Evolutionary conservation across 225 moss, liverwort and hornwort species (phyloP).

Genomic region (Bryum argenteum): DNA sequence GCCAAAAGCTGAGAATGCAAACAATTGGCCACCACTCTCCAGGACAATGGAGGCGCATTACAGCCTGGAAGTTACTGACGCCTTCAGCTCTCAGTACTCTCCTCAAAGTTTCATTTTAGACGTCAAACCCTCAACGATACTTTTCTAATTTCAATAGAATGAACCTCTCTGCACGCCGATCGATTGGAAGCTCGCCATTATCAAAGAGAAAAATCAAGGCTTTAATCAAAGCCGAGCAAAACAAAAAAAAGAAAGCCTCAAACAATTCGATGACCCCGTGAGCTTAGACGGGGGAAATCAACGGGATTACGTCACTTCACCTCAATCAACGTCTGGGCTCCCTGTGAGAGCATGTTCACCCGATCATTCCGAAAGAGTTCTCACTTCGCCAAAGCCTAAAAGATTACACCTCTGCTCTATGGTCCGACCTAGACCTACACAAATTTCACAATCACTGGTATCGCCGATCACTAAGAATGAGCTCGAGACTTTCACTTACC

Average conservation of each 20-base stretch:
- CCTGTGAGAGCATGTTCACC: too few species aligned
- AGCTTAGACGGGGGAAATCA: too few species aligned
- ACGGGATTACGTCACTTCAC: too few species aligned
- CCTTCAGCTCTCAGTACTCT: background rate
- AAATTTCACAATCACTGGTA: too few species aligned
- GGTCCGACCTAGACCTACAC: background rate
- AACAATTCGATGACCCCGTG: too few species aligned
- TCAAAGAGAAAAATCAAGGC: background rate
- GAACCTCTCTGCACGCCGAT: background rate
- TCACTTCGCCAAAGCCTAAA: background rate
- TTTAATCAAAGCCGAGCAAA: too few species aligned
- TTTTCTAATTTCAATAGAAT: background rate
- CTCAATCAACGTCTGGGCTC: too few species aligned
- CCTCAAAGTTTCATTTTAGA: background rate
- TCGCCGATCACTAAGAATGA: too few species aligned
- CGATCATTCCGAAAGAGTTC: background rate
- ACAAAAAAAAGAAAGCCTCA: too few species aligned
- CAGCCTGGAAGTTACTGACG: background rate
- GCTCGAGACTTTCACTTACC: too few species aligned
- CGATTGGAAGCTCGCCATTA: background rate
- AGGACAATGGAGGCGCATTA: constrained; percentile 25
- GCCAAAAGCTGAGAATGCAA: constrained; percentile 29
- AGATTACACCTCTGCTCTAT: background rate
- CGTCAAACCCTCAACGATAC: background rate
- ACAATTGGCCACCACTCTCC: constrained; percentile 30